These are phyloP conservation scores for Aristolochia californica DNA, from an alignment of 164 flowering plant species.

Conservation along the genomic window DNA sequence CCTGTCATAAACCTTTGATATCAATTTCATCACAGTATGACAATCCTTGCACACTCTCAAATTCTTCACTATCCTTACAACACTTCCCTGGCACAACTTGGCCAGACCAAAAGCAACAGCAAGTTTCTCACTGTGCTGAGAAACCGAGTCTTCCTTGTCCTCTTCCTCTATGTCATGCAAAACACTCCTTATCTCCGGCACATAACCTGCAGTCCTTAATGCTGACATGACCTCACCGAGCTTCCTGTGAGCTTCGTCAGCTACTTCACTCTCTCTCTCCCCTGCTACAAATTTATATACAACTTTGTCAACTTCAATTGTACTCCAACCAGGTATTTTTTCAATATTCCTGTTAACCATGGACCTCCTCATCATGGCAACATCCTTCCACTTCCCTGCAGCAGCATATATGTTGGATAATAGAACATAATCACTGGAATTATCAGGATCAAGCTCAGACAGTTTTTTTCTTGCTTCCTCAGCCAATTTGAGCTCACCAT, in stretches of 20 bases:
- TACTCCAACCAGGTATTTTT: conserved; percentile 69
- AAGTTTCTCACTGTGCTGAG: conserved; percentile 61
- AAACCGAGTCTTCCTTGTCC: conserved; percentile 55
- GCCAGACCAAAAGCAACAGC: conserved; percentile 64
- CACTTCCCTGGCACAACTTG: conserved; percentile 27
- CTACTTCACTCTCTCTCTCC: conserved; percentile 18
- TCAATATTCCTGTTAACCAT: conserved; percentile 33
- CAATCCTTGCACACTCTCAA: conserved; percentile 64
- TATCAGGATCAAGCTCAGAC: conserved; percentile 41
- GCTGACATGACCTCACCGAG: conserved; percentile 43
- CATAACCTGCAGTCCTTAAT: conserved; percentile 40
- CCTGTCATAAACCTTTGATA: conserved; percentile 40
- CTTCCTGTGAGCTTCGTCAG: conserved; percentile 38
- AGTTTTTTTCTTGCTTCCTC: conserved; percentile 36
- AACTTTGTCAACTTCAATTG: conserved; percentile 51
- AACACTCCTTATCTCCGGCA: conserved; percentile 40
- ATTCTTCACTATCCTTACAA: conserved; percentile 57
- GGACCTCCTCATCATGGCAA: conserved; percentile 40
- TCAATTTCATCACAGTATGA: conserved; percentile 50
- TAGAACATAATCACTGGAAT: conserved; percentile 49
- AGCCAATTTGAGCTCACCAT: conserved; percentile 43
- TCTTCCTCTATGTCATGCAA: conserved; percentile 65
- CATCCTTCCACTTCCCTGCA: conserved; percentile 60
- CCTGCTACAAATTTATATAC: conserved; percentile 51
- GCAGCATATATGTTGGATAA: conserved; percentile 54